Evolutionary conservation across 208 protist species (phyloP).

Genomic region (Crithidia acanthocephali): DNA sequence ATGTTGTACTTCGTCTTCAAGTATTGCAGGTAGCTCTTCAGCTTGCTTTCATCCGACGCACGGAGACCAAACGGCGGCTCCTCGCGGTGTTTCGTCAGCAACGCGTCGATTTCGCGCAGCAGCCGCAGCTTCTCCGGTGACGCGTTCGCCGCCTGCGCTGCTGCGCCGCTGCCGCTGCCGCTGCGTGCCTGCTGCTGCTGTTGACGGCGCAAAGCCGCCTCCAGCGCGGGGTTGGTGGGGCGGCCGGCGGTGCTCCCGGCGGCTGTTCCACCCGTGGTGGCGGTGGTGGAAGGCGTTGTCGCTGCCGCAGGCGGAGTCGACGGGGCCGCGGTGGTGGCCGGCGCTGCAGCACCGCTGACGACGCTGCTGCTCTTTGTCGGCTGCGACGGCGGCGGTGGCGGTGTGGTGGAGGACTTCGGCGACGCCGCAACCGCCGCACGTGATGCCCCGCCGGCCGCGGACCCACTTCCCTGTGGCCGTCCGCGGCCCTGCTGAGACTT

Average conservation of each 20-base stretch:
- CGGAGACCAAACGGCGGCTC: slow-evolving; percentile 78
- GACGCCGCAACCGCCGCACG: no score
- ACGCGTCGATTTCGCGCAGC: slow-evolving; percentile 58
- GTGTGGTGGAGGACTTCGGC: no score
- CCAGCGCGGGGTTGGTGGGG: slow-evolving; percentile 58
- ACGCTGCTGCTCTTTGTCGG: neutral
- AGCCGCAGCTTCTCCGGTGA: slow-evolving; percentile 59
- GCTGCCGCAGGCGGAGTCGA: neutral
- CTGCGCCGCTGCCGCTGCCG: neutral
- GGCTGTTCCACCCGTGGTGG: neutral
- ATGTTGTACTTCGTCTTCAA: slow-evolving; percentile 58
- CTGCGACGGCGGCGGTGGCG: neutral
- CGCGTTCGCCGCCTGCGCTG: slow-evolving; percentile 20
- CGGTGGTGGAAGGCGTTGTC: neutral
- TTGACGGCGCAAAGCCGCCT: slow-evolving; percentile 77
- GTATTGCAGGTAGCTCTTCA: slow-evolving; percentile 69
- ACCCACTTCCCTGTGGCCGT: neutral
- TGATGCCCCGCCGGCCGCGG: neutral
- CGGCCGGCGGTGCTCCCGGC: neutral
- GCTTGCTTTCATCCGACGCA: slow-evolving; percentile 62
- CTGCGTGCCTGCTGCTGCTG: slow-evolving; percentile 40
- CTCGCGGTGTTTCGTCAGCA: slow-evolving; percentile 49
- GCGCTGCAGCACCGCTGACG: neutral
- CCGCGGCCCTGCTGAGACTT: slow-evolving; percentile 37
- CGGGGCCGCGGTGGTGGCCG: neutral